Evolutionary conservation across 345 rosid species (phyloP).

Genomic region (Syzygium grande): DNA sequence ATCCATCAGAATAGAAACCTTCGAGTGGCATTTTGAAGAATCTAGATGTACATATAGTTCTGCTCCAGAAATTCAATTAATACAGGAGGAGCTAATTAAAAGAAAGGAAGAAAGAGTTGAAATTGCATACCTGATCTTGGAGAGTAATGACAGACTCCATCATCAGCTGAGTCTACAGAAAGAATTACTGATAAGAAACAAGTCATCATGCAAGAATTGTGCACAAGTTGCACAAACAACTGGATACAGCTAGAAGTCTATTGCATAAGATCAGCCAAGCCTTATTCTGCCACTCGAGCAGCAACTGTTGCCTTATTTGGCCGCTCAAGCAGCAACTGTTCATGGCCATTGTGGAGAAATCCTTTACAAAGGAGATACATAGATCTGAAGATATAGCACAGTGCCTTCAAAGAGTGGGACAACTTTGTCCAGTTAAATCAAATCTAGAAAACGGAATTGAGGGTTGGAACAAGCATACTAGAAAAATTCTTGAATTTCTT

Average conservation of each 20-base stretch:
- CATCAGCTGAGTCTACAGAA: slow-evolving; percentile 25
- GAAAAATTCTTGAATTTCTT: neutral
- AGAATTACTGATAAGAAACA: neutral
- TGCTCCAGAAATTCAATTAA: neutral
- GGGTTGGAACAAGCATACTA: neutral
- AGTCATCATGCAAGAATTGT: neutral
- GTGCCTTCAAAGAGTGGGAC: neutral
- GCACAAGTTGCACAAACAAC: neutral
- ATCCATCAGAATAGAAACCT: neutral
- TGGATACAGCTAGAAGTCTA: neutral
- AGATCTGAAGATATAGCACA: neutral
- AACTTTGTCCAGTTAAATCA: neutral
- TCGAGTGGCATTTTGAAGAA: neutral
- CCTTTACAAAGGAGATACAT: neutral
- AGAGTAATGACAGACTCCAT: slow-evolving; percentile 18
- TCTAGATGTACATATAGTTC: neutral
- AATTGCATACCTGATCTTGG: slow-evolving; percentile 27
- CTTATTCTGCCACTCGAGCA: neutral
- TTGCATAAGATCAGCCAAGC: neutral
- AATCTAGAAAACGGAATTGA: neutral
- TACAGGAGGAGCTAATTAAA: neutral
- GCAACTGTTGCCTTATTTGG: neutral
- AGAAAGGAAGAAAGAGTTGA: neutral
- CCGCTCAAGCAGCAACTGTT: neutral
- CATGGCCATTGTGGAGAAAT: neutral